Base-by-base conservation (phyloP, 768 basidiomycete species). In the Harrya chromipes region DNA sequence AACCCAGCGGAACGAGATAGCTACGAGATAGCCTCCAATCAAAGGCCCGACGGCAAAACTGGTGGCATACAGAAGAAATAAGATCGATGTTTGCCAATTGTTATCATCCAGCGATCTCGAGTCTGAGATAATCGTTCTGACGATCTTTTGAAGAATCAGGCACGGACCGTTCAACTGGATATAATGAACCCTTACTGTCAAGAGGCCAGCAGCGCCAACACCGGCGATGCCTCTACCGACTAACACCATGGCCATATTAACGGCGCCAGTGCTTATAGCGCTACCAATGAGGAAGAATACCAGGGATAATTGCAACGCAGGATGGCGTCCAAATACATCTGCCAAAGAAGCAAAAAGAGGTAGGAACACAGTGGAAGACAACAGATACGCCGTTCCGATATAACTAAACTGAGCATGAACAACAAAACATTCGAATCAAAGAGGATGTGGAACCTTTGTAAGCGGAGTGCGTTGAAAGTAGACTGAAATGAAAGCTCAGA, bases 321-420 rank as follows among this genome's bases (percentile, higher is more conserved):
- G 66, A 53, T 80, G 71, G 2, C 79, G 73, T 11, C 78, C 79
- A 62, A 72, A 77, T n/a, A 79, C 66, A 52, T 80, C 78, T 10
- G 77, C 72, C 6, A 80, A 49, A 6, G 74, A 74, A 1, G 74
- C 79, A 39, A 76, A 80, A 8, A 81, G 55, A 5, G 79, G 78
- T 8, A 81, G 64, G 60, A 80, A 81, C 40, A 78, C 75, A 3
- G 79, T 78, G 16, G 77, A 76, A 0, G 79, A 71, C 11, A 80
- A 65, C 19, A 80, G 61, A 48, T 80, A 80, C 3, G 72, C 58
- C 1, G 79, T 80, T 35, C 79, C 78, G 19, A 80, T 72, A 48
- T 73, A 78, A 47, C 78, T 74, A 12, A 7, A 21, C 13, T 8
- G 23, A 27, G n/a, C 23, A 23, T 37, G 33, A 46, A 23, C 17